Base-by-base conservation (phyloP, 805 yeast species). In the Kazachstania psychrophila region DNA sequence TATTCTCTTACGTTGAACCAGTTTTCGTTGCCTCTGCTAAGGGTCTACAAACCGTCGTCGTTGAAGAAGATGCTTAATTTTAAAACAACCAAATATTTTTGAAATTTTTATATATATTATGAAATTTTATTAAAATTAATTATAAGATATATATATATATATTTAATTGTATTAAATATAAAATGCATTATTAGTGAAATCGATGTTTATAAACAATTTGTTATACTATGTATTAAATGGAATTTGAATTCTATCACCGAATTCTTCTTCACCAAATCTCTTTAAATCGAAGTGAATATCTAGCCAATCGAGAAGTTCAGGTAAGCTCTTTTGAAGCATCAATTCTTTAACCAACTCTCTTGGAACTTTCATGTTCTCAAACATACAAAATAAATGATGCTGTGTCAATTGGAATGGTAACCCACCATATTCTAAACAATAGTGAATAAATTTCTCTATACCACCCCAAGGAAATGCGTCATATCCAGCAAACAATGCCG, bases 1-100 rank as follows among this genome's bases (percentile, higher is more conserved):
- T 92, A 69, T 92, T 85, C 78, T 87, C 97, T 56, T 88, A 75
- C 72, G 98, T 92, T 64, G 97, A 92, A 79, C 89, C 94, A 63
- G 95, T 92, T 67, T 71, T 73, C 63, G 96, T 89, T 61, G 82
- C 96, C 64, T 66, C 94, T 53, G 78, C 85, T 72, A 92, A 92
- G 81, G 96, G 96, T 75, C 83, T 92, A 71, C 79, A 87, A 73
- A 92, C 98, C 71, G 81, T 76, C 70, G 96, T 87, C 66, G 88
- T 92, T 68, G 95, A 84, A 68, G 88, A 74, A 65, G 83, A 79
- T 48, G 68, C 65, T 58, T 61, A 45, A 47, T 28, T 34, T 20
- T 20, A 20, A 20, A 20, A 20, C 6, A 20, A 23, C n/a, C n/a
- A 4, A 29, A 17, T 4, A 17, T 6, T n/a, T 24, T 24, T 6